Evolutionary conservation across 495 filamentous ascomycete species (phyloP).

Genomic region (Neurospora hispaniola): DNA sequence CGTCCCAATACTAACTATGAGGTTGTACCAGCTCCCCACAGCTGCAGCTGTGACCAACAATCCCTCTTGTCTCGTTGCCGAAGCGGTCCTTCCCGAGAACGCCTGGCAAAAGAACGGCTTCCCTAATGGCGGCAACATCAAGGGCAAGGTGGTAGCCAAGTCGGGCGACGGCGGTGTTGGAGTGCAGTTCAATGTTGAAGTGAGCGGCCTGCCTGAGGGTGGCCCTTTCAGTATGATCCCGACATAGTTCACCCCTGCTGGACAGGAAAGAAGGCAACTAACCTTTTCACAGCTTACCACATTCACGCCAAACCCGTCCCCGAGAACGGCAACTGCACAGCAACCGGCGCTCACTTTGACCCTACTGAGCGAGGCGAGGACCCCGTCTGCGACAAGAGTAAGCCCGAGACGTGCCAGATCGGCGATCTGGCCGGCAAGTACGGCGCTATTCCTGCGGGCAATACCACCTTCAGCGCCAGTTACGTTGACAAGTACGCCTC

Average conservation of each 20-base stretch:
- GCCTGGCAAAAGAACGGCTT: constrained; percentile 35
- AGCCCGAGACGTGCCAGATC: constrained; percentile 64
- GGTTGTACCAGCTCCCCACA: constrained; percentile 33
- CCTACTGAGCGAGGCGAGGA: constrained; percentile 49
- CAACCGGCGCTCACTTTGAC: constrained; percentile 50
- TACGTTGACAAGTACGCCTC: constrained; percentile 64
- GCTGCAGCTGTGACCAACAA: constrained; percentile 53
- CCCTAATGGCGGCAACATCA: constrained; percentile 44
- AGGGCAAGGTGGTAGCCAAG: constrained; percentile 49
- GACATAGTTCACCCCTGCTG: background rate
- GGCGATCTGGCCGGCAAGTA: constrained; percentile 82
- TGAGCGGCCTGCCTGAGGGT: constrained; percentile 56
- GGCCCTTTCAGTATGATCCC: constrained; percentile 60
- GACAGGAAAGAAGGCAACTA: background rate
- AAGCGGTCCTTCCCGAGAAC: constrained; percentile 46
- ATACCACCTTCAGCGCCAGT: constrained; percentile 28
- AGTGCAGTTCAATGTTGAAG: constrained; percentile 46
- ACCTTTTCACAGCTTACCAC: constrained; percentile 55
- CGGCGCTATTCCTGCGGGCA: constrained; percentile 43
- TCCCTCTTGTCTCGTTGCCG: constrained; percentile 46
- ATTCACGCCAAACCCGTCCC: constrained; percentile 69
- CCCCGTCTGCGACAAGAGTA: constrained; percentile 49
- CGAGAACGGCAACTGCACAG: constrained; percentile 66
- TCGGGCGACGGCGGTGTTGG: constrained; percentile 49
- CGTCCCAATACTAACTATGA: constrained; percentile 11